Percentiles rank a stretch among this genome's conserved stretches.
These are phyloP conservation scores for Colletotrichum sp. DNA, from an alignment of 2,329 filamentous ascomycete species.

Conservation along the genomic window DNA sequence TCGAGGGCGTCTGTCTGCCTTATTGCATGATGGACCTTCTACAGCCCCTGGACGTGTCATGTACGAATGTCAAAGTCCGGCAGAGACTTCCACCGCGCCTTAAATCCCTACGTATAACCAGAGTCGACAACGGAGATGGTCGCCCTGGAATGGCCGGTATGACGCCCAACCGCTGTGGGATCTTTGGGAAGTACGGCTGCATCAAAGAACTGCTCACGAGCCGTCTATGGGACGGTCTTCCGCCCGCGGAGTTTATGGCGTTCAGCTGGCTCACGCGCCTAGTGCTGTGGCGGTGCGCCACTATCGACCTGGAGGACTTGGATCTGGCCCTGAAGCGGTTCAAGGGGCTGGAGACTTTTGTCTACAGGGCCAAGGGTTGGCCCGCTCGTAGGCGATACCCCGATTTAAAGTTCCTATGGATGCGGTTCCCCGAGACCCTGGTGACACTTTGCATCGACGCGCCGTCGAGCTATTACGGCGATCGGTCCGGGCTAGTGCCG, in stretches of 20 bases:
- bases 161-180: not conserved
- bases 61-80: fast-evolving
- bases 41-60: not conserved
- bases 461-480: not conserved
- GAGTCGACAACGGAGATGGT: not conserved
- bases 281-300: not conserved
- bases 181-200: not conserved
- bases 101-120: fast-evolving
- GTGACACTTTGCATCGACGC: not conserved
- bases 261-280: not conserved
- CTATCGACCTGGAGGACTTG: not conserved
- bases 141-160: not conserved
- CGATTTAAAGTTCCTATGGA: no score
- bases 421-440: not conserved
- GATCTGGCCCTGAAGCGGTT: not conserved
- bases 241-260: not conserved
- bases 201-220: not conserved
- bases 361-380: not conserved
- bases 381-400: no score
- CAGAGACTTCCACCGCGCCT: not conserved
- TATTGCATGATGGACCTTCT: not conserved
- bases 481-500: not conserved
- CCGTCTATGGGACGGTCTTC: not conserved
- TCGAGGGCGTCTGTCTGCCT: fast-evolving
- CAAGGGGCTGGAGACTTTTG: not conserved